Conservation (phyloP, 345 rosid genomes). For the Corchorus olitorius region DNA sequence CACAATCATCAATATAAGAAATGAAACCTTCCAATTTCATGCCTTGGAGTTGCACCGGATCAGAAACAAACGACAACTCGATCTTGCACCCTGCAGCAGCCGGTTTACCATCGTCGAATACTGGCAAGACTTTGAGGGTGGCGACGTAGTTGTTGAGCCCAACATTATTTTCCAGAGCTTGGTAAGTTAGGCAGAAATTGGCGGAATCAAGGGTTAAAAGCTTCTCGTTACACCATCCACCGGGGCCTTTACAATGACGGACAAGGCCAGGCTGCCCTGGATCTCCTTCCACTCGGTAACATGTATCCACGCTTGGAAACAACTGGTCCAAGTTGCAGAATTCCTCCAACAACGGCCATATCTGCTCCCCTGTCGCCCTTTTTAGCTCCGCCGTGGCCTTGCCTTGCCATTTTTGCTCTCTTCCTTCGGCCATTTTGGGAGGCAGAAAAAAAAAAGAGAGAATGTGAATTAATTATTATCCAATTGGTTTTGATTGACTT, state of each 20-base stretch:
- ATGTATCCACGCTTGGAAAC: slow-evolving; percentile 48
- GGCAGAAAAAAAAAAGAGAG: too few relatives aligned
- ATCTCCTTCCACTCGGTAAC: slow-evolving; percentile 49
- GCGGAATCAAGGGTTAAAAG: slow-evolving; percentile 4
- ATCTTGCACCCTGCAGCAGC: slow-evolving; percentile 34
- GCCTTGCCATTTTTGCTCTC: slow-evolving; percentile 55
- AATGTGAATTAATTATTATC: too few relatives aligned
- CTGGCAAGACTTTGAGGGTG: slow-evolving; percentile 39
- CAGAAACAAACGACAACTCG: slow-evolving; percentile 64
- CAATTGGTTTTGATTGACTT: too few relatives aligned
- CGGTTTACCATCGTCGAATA: slow-evolving; percentile 15
- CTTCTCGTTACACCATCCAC: slow-evolving; percentile 9
- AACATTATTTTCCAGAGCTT: slow-evolving; percentile 45
- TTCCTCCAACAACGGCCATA: slow-evolving; percentile 62
- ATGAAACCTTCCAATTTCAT: slow-evolving; percentile 48
- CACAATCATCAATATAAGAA: slow-evolving; percentile 30
- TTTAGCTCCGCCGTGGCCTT: slow-evolving; percentile 38
- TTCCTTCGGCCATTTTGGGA: not conserved
- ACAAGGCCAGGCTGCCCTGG: slow-evolving; percentile 55
- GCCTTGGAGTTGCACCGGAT: slow-evolving; percentile 51
- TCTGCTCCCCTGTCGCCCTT: slow-evolving; percentile 46
- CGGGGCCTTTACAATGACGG: slow-evolving; percentile 43
- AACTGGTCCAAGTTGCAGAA: slow-evolving; percentile 61
- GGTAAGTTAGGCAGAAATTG: not conserved
- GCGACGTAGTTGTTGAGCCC: slow-evolving; percentile 54